Evolutionary conservation across 257 asterid species (phyloP).

Genomic region (Nicotiana attenuata): DNA sequence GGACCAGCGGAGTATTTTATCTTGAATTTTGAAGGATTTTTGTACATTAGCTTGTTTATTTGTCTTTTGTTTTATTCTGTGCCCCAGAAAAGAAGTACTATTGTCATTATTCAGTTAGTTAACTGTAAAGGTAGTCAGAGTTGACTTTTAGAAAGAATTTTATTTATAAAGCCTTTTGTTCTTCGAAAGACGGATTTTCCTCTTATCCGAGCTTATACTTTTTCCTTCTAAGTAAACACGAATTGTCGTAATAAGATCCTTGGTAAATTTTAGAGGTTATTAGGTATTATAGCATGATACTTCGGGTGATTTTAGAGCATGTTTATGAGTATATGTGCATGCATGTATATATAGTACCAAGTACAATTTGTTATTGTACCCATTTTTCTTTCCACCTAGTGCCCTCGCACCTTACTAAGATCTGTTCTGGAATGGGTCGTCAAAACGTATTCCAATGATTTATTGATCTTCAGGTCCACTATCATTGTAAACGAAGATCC

Average conservation of each 20-base stretch:
- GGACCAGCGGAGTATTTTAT: neutral
- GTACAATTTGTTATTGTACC: no score
- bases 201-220: neutral
- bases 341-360: no score
- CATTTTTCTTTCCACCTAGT: no score
- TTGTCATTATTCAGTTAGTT: neutral
- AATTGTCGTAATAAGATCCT: neutral
- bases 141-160: neutral
- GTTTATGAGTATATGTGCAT: no score
- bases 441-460: no score
- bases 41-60: neutral
- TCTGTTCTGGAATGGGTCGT: no score
- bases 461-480: no score
- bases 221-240: neutral
- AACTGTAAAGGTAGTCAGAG: neutral
- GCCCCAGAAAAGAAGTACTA: neutral
- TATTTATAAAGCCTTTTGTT: neutral
- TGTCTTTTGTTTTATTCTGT: neutral
- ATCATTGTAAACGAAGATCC: neutral
- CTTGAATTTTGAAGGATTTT: neutral
- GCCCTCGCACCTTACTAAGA: no score
- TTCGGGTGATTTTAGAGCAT: no score
- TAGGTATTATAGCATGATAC: no score
- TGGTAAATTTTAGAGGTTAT: no score
- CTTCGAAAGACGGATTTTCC: neutral